Evolutionary conservation across 768 basidiomycete species (phyloP).

Genomic region (Phylloporus sp.): DNA sequence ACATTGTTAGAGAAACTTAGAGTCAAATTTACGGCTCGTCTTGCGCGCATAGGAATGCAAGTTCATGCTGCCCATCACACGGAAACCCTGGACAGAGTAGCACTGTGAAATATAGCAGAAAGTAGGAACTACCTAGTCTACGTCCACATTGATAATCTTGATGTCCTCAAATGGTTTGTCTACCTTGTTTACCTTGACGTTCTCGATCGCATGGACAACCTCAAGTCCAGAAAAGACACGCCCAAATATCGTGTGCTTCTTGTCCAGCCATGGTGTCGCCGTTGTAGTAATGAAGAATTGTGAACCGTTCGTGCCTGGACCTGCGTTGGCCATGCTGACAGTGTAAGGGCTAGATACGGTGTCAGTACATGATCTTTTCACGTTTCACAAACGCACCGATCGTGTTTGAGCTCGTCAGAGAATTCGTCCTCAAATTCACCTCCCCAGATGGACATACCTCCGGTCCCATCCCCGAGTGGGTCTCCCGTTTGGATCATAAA

Average conservation of each 20-base stretch:
- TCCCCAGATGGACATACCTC: slow-evolving; percentile 89
- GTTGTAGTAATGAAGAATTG: slow-evolving; percentile 99
- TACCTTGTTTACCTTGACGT: slow-evolving; percentile 76
- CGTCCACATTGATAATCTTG: slow-evolving; percentile 78
- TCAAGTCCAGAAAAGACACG: slow-evolving; percentile 84
- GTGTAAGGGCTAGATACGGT: slow-evolving; percentile 72
- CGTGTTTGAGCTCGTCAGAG: slow-evolving; percentile 82
- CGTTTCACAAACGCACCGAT: slow-evolving; percentile 51
- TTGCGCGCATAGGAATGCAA: slow-evolving; percentile 22
- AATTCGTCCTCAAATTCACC: slow-evolving; percentile 93
- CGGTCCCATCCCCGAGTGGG: slow-evolving; percentile 92
- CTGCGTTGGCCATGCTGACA: slow-evolving; percentile 93
- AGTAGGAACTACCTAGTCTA: slow-evolving; percentile 46
- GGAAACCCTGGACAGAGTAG: slow-evolving; percentile 45
- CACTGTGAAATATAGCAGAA: slow-evolving; percentile 33
- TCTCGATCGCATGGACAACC: slow-evolving; percentile 89
- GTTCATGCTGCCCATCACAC: slow-evolving; percentile 30
- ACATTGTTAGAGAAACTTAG: slow-evolving; percentile 31
- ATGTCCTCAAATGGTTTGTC: slow-evolving; percentile 95
- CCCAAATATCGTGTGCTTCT: slow-evolving; percentile 91
- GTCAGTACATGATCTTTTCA: slow-evolving; percentile 1
- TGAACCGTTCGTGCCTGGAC: slow-evolving; percentile 86
- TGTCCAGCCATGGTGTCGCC: slow-evolving; percentile 90
- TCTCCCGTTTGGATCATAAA: slow-evolving; percentile 99
- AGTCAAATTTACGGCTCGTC: slow-evolving; percentile 32